Base-by-base conservation (phyloP, 23 red algal genomes). In the Gracilaria domingensis region DNA sequence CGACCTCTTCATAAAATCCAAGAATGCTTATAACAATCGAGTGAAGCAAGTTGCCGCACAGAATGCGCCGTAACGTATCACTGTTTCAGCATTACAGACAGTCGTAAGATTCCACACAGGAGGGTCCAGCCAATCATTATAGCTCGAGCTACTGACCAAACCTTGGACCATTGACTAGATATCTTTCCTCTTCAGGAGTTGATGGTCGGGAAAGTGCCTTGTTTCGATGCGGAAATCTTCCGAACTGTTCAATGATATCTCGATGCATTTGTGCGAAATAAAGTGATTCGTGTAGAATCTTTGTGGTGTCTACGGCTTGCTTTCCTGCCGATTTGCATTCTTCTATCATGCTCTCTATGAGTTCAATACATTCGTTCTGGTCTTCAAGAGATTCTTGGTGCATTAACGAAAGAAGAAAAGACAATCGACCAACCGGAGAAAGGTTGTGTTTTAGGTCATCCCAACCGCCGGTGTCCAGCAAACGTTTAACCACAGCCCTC, bases 1-100 rank as follows among this genome's bases (percentile, higher is more conserved):
- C 50, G 82, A 71, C 34, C 79, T 99, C 53, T 96, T 95, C 66
- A 92, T 94, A 90, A 90, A 93, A 50, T 87, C 79, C 17, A 91
- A 75, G 76, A 54, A 26, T 25, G 66, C 78, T 8, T 98, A 92
- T 57, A 93, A 81, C 40, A 83, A 84, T 44, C 79, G 82, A 44
- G 81, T 95, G 28, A 84, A 79, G 34, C 85, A 89, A 76, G 79
- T 95, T 85, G 85, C 93, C 12, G 79, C 78, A 59, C 54, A 83
- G 93, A 83, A 83, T 49, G 65, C 92, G 9, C 83, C 79, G 79
- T 83, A 79, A 75, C 23, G 14, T 47, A 16, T 4, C 13, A n/a
- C 12, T 79, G 51, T 23, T 26, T 7, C 21, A 77, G 47, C 7
- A 18, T 30, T 64, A 8, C 64, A 37, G 14, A 17, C 30, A 24